Conservation (phyloP, 768 basidiomycete species). For the Amanita pseudoporphyria region DNA sequence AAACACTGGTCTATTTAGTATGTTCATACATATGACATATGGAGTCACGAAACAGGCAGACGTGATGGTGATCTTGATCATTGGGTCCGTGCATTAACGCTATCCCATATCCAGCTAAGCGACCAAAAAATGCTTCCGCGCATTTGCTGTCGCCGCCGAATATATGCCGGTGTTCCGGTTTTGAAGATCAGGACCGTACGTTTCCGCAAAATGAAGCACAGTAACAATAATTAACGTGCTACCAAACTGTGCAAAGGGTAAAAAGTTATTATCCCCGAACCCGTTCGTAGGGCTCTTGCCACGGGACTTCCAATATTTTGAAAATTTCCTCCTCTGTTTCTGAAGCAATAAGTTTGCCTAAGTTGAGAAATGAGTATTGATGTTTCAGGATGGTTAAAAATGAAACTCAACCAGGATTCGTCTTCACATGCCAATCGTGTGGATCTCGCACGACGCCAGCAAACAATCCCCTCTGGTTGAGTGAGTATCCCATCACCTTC, state of each 20-base stretch:
- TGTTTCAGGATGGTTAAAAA: slow-evolving; percentile 9
- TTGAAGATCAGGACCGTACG: not conserved
- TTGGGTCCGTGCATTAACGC: too few relatives aligned
- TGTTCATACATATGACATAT: too few relatives aligned
- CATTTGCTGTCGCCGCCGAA: not conserved
- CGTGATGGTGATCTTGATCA: too few relatives aligned
- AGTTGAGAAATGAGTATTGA: not conserved
- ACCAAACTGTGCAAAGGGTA: not conserved
- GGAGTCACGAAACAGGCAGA: too few relatives aligned
- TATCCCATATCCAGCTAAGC: not conserved
- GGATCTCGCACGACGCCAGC: slow-evolving; percentile 65
- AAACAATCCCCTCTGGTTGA: slow-evolving; percentile 84
- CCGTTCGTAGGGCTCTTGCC: slow-evolving; percentile 76
- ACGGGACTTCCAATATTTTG: slow-evolving; percentile 63
- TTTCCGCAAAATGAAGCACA: not conserved
- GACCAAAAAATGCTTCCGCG: not conserved
- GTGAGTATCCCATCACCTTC: slow-evolving; percentile 65
- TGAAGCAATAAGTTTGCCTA: slow-evolving; percentile 66
- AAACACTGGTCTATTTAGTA: too few relatives aligned
- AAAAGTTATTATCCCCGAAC: slow-evolving; percentile 28
- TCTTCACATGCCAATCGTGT: slow-evolving; percentile 47
- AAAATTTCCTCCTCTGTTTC: slow-evolving; percentile 88
- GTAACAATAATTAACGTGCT: not conserved
- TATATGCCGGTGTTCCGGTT: not conserved
- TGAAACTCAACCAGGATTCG: slow-evolving; percentile 37